Base-by-base conservation (phyloP, 2,329 filamentous ascomycete genomes). In the Alternaria consortialis region DNA sequence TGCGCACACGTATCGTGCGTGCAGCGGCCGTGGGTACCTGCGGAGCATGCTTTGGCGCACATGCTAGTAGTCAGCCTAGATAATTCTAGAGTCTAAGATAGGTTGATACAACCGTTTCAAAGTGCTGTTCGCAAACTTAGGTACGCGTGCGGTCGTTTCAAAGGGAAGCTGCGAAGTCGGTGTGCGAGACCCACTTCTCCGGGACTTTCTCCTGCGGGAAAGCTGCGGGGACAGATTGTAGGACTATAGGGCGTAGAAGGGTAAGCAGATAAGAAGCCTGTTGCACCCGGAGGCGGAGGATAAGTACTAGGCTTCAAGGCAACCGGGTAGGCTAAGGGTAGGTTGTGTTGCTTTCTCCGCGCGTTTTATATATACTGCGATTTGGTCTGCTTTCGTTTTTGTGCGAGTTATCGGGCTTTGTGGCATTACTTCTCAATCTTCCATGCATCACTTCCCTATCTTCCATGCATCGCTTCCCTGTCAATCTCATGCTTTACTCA, bases 101-200 rank as follows among this genome's bases (percentile, higher is more conserved):
- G 20, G 20, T 20, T 20, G 2, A 20, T 20, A n/a, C 15, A 15
- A 7, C 15, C 36, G 8, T n/a, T 37, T 15, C 12, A n/a, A 7
- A 8, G 36, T 15, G 36, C 15, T n/a, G 1, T 37, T 37, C 15
- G 3, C 15, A 15, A 17, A 8, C 15, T 37, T 6, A 8, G 15
- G 36, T 17, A n/a, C 36, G 5, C 36, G 7, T 15, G 6, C 36
- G 36, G 36, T 37, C 15, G 36, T 37, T 17, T 15, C 36, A 47
- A 9, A 32, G n/a, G 9, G 27, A 13, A 47, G 44, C 11, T 47
- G 27, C 43, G 44, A 32, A 47, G 27, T 47, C 44, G 44, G 44
- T 47, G 44, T 47, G 27, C 17, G n/a, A 13, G 29, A 47, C 44
- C 27, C 44, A 47, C 44, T 47, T 47, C 17, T 47, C 44, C 27